Percentiles rank a stretch among this genome's conserved stretches.
These are phyloP conservation scores for Phyllosticta capitalensis DNA, from an alignment of 2,329 filamentous ascomycete species.

Conservation along the genomic window DNA sequence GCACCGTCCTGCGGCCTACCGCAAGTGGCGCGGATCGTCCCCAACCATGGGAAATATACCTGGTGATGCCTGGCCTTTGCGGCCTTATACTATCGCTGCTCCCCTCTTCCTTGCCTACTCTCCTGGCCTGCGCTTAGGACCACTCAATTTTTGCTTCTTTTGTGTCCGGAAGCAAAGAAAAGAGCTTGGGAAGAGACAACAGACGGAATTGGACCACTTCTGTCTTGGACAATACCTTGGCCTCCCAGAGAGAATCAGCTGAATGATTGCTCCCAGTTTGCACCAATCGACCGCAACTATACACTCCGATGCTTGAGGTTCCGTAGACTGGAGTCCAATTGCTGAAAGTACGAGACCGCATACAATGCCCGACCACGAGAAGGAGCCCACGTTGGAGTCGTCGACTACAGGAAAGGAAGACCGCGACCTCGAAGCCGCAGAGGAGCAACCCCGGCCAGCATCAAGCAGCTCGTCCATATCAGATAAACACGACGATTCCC, in stretches of 20 bases:
- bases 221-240: neutral
- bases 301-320: neutral
- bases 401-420: neutral
- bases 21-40: neutral
- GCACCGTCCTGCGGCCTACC: neutral
- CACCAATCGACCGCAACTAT: neutral
- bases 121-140: neutral
- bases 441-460: slow-evolving; percentile 15
- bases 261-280: neutral
- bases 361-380: slow-evolving; percentile 3
- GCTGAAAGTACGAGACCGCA: neutral
- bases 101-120: neutral
- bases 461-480: slow-evolving; percentile 15
- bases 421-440: neutral
- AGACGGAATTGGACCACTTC: neutral
- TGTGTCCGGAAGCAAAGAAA: neutral
- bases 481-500: slow-evolving; percentile 15
- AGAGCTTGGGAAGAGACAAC: neutral
- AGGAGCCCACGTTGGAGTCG: neutral
- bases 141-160: neutral
- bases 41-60: neutral
- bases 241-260: neutral
- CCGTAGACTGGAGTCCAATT: neutral
- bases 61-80: neutral
- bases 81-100: neutral